Evolutionary conservation across 805 yeast genomes (phyloP).

Genomic region (Starmera quercuum): DNA sequence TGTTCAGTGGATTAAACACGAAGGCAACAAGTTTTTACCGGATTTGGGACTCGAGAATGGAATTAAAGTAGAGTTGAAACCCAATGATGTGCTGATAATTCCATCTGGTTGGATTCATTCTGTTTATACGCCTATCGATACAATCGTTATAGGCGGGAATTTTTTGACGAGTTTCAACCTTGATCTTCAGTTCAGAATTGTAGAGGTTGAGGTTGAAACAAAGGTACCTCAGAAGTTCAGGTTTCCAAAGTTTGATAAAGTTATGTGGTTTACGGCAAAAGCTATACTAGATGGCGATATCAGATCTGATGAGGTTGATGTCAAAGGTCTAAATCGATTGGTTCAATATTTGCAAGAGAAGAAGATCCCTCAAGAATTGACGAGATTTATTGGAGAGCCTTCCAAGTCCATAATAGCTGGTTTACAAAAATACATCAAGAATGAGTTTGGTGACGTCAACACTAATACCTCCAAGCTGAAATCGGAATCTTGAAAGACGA

Average conservation of each 20-base stretch:
- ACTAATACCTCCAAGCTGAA: too few relatives aligned
- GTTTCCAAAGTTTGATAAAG: constrained; percentile 68
- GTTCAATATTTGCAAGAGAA: constrained; percentile 4
- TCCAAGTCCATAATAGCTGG: too few relatives aligned
- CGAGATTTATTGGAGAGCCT: constrained; percentile 8
- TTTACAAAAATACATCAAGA: too few relatives aligned
- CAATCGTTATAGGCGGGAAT: constrained; percentile 84
- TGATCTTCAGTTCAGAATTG: constrained; percentile 53
- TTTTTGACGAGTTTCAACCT: constrained; percentile 57
- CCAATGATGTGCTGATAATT: constrained; percentile 72
- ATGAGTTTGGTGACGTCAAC: too few relatives aligned
- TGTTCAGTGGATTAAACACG: constrained; percentile 63
- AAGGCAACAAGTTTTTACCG: constrained; percentile 59
- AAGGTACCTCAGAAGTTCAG: constrained; percentile 70
- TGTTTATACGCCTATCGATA: constrained; percentile 75
- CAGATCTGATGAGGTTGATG: constrained; percentile 6
- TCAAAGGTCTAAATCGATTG: constrained; percentile 2
- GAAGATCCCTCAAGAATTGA: constrained; percentile 1
- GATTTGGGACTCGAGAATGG: constrained; percentile 42
- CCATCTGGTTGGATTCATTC: constrained; percentile 95
- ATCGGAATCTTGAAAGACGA: too few relatives aligned
- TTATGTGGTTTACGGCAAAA: constrained; percentile 58
- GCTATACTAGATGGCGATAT: constrained; percentile 4
- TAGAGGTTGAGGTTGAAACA: constrained; percentile 55
- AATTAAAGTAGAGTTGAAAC: constrained; percentile 40